phyloP scores from a whole-genome alignment of 495 filamentous ascomycete genomes.

The Glutinoglossum americanum region DNA sequence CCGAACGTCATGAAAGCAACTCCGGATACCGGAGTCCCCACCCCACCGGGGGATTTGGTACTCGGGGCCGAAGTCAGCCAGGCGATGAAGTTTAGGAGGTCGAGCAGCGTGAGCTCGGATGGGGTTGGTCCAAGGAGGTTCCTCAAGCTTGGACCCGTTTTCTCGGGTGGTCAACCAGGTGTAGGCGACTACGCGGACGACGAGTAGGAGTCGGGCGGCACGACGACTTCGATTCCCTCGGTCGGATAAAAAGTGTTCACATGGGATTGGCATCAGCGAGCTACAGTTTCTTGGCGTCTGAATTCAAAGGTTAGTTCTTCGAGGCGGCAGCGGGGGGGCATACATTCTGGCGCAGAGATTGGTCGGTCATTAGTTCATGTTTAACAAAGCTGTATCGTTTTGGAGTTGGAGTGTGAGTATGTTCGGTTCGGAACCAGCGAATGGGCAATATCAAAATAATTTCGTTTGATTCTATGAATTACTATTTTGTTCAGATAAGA shows the following conservation, averaged over 20 bases:
- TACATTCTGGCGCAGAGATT: neutral
- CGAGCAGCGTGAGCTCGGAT: constrained; percentile 1
- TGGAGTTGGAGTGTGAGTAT: neutral
- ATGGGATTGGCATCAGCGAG: neutral
- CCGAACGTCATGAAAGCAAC: neutral
- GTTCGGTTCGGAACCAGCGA: neutral
- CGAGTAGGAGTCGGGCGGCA: neutral
- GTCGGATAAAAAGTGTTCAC: neutral
- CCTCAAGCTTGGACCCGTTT: constrained; percentile 3
- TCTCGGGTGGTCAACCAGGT: neutral
- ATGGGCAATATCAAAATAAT: neutral
- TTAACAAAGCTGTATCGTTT: neutral
- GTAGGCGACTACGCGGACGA: constrained; percentile 3
- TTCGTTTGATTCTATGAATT: neutral
- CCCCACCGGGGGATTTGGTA: neutral
- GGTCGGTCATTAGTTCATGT: neutral
- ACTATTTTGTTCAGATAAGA: neutral
- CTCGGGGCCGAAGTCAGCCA: neutral
- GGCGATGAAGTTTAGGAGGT: neutral
- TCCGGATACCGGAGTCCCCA: neutral
- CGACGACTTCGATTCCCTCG: neutral
- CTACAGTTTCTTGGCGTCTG: neutral
- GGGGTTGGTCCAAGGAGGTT: neutral
- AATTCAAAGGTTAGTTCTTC: neutral
- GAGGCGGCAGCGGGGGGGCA: neutral